Base-by-base conservation (phyloP, 2,329 filamentous ascomycete species). In the Microcyclosporella mali region DNA sequence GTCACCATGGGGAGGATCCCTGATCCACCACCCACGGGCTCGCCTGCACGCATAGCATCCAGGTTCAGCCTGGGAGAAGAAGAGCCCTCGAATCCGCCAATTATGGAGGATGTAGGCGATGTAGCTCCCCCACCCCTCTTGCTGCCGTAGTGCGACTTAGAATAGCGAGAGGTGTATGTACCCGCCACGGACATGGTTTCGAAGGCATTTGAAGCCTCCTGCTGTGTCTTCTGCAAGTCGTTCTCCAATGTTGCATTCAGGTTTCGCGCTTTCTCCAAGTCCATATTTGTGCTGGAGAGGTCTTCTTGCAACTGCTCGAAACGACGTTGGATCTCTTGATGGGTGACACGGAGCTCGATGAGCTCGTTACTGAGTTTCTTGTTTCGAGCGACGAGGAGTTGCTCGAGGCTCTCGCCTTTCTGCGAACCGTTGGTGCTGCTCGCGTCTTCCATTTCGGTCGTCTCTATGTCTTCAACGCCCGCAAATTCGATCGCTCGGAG, bases 31-130 rank as follows among this genome's bases (percentile, higher is more conserved):
- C 84, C 85, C 42, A 83, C 75, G 7, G 82, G 73, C 49, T 81
- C 78, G 35, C 88, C 85, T 2, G 74, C 75, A 25, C 79, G 74
- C 17, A 83, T 68, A 6, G 76, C 69, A 30, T 82, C 78, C 52
- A 82, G 69, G 29, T 68, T 69, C 33, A 53, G 55, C 28, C 64
- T 62, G 15, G 66, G 70, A 36, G 67, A 63, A 19, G 40, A 47
- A n/a, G 50, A 50, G 11, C 79, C 75, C 58, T 94, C 86, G 60
- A 95, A 88, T n/a, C 92, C 92, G 47, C 89, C 95, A 57, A 98
- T 97, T 57, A 98, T 97, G 15, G 90, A 97, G 3, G 90, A 97
- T 1, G 92, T 97, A 0, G 92, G 94, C 2, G 92, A 97, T 12
- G 84, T 78, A 31, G 83, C 78, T 30, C 83, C 77, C 29, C 84